phyloP scores from a whole-genome alignment of 2,329 filamentous ascomycete species.

The Ophiostoma ips region DNA sequence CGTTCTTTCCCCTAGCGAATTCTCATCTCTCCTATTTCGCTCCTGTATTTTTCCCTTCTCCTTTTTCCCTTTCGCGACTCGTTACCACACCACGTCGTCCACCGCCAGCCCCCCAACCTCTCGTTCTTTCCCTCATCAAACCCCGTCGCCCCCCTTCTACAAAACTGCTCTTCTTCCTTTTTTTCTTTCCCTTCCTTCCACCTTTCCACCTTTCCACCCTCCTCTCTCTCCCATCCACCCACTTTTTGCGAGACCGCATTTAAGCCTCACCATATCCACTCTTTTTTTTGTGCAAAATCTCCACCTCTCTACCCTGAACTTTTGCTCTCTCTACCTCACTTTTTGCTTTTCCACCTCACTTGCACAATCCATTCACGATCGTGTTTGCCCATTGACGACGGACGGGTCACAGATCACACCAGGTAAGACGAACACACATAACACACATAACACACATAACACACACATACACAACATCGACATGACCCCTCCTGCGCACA shows the following conservation, averaged over 20 bases:
- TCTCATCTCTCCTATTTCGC: neutral
- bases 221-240: slow-evolving; percentile 8
- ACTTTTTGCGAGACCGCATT: slow-evolving; percentile 15
- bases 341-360: neutral
- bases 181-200: slow-evolving; percentile 3
- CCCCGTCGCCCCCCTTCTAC: neutral
- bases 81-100: neutral
- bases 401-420: neutral
- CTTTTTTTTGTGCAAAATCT: slow-evolving; percentile 12
- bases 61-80: neutral
- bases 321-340: neutral
- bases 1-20: too few species aligned
- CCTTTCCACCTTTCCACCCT: slow-evolving; percentile 4
- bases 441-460: too few species aligned
- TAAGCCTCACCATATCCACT: slow-evolving; percentile 15
- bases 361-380: neutral
- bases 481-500: too few species aligned
- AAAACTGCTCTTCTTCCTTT: slow-evolving; percentile 1
- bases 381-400: neutral
- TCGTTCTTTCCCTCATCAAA: neutral
- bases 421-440: slow-evolving; percentile 3
- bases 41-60: slow-evolving; percentile 7
- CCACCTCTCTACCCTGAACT: slow-evolving; percentile 12
- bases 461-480: too few species aligned
- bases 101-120: neutral